Base-by-base conservation (phyloP, 495 filamentous ascomycete species). In the Tuber brumale region DNA sequence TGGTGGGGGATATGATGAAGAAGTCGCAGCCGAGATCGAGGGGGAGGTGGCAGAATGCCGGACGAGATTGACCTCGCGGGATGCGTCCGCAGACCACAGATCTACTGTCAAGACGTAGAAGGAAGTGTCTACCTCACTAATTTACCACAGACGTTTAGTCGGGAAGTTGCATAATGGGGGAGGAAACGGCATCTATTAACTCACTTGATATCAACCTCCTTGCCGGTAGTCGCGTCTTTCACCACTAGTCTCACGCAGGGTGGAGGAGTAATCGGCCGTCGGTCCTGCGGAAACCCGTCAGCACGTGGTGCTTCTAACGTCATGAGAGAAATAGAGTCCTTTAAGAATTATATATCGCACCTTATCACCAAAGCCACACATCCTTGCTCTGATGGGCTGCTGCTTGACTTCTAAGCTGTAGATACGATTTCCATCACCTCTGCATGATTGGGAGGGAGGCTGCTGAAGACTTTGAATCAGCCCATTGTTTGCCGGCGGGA, bases 341-440 rank as follows among this genome's bases (percentile, higher is more conserved):
- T 66, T 66, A 66, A 35, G 70, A 21, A 42, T 72, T 45, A n/a
- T 42, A n/a, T 46, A 39, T 82, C 86, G 48, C 83, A 97, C 94
- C 89, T 99, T 99, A 84, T 99, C 95, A 74, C 95, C 95, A 86
- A 97, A 99, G 2, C 95, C 95, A 86, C 95, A 99, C 95, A 99
- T 99, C 71, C 95, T 92, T 78, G 95, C 95, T 73, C 95, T 91
- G 77, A 93, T 87, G 71, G 95, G 95, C 83, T 99, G 95, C 85
- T 99, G 95, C 73, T 93, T 91, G 74, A 97, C 92, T 77, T 90
- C 87, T 74, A 99, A 87, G 71, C 91, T 92, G 87, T 85, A 90
- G 43, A 86, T 85, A 19, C 86, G 86, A 71, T 79, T 79, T 73
- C 86, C 86, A 45, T 87, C 87, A 61, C 80, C 76, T 74, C 80